These are phyloP conservation scores for Vanrija sp. DNA, from an alignment of 1,284 basidiomycete genomes.

Conservation along the genomic window DNA sequence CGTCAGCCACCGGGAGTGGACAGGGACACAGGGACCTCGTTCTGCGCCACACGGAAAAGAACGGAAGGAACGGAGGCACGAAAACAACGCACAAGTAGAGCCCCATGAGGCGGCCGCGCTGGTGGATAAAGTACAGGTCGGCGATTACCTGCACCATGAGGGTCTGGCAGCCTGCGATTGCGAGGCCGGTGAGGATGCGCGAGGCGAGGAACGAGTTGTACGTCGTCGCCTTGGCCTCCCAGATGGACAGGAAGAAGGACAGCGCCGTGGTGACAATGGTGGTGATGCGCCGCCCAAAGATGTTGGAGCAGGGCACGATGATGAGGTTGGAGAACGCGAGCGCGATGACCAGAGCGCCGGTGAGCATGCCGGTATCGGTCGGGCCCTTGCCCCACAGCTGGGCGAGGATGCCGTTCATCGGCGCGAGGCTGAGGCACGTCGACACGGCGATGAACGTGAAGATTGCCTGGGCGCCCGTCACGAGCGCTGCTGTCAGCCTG, in stretches of 20 bases:
- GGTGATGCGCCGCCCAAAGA: conserved; percentile 14
- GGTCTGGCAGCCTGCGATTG: conserved; percentile 8
- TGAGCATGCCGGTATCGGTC: conserved; percentile 8
- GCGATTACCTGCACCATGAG: conserved; percentile 8
- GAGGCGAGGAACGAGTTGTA: conserved; percentile 4
- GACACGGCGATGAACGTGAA: conserved; percentile 10
- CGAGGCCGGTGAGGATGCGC: conserved; percentile 10
- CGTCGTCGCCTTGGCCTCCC: conserved; percentile 9
- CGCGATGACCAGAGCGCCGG: conserved; percentile 10
- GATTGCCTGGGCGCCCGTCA: not conserved
- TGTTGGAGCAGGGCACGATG: conserved; percentile 17
- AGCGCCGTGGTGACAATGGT: conserved; percentile 1
- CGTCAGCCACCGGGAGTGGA: too few relatives aligned
- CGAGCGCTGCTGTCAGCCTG: conserved; percentile 2
- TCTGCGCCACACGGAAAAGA: not conserved
- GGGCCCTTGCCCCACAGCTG: conserved; percentile 2
- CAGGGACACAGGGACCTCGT: not conserved
- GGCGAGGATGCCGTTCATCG: conserved; percentile 8
- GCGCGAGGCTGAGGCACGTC: conserved; percentile 9
- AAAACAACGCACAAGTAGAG: conserved; percentile 8
- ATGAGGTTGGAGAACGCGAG: conserved; percentile 16
- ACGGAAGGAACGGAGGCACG: not conserved
- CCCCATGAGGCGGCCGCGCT: conserved; percentile 13
- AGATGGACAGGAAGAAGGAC: conserved; percentile 8
- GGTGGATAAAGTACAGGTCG: conserved; percentile 17